Evolutionary conservation across 2,329 filamentous ascomycete species (phyloP).

Genomic region (Magnaporthiopsis rhizophila): DNA sequence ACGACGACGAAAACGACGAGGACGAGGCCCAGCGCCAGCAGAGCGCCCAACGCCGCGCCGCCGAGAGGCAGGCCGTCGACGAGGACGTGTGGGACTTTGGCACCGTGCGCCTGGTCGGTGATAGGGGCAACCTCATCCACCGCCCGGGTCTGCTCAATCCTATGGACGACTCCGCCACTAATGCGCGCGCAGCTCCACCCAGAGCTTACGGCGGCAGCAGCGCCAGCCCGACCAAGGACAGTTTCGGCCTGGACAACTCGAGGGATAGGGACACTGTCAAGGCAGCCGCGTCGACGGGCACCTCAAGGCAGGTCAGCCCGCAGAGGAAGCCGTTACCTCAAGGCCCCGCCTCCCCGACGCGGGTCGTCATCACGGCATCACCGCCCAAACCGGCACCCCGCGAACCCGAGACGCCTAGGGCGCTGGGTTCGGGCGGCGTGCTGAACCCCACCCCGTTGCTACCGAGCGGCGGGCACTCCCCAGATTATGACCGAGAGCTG

Average conservation of each 20-base stretch:
- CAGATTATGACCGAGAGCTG: slow-evolving; percentile 52
- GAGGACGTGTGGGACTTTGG: slow-evolving; percentile 99
- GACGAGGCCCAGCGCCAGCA: slow-evolving; percentile 28
- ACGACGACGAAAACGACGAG: slow-evolving; percentile 58
- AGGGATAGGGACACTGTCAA: slow-evolving; percentile 48
- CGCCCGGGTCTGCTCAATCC: slow-evolving; percentile 51
- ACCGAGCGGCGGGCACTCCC: slow-evolving; percentile 34
- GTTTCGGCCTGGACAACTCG: slow-evolving; percentile 22
- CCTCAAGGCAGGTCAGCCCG: slow-evolving; percentile 51
- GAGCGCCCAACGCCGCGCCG: slow-evolving; percentile 20
- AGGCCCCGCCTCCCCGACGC: neutral
- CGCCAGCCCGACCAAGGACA: slow-evolving; percentile 45
- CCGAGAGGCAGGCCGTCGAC: slow-evolving; percentile 49
- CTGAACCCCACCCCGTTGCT: slow-evolving; percentile 6
- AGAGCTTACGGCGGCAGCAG: slow-evolving; percentile 20
- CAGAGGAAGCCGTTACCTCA: slow-evolving; percentile 45
- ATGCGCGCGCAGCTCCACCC: slow-evolving; percentile 51
- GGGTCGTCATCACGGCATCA: neutral
- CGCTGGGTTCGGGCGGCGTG: slow-evolving; percentile 27
- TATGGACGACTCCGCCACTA: slow-evolving; percentile 76
- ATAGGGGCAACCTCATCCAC: slow-evolving; percentile 48
- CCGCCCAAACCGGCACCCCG: slow-evolving; percentile 11
- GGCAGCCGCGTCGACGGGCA: slow-evolving; percentile 33
- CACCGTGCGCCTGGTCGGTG: slow-evolving; percentile 75
- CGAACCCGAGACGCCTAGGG: slow-evolving; percentile 36